Evolutionary conservation across 2,329 filamentous ascomycete species (phyloP).

Genomic region (Aspergillus pseudotamarii): DNA sequence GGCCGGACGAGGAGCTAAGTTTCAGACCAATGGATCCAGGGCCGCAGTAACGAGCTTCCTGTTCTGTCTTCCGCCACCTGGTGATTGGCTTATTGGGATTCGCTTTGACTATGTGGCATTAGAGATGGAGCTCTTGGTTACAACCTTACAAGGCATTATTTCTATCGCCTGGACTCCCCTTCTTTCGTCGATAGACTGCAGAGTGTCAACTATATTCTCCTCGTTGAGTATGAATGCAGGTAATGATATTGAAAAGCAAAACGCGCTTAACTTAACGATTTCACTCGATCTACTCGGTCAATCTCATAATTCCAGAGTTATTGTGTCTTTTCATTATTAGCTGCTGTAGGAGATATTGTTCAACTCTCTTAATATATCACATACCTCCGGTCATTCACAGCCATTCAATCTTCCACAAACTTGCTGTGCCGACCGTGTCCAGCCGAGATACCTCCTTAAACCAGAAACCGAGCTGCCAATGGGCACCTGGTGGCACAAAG

Average conservation of each 20-base stretch:
- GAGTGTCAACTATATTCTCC: not conserved
- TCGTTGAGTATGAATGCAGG: not conserved
- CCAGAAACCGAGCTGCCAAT: fast-evolving
- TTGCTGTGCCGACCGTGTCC: not conserved
- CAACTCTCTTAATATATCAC: not conserved
- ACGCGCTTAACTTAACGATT: not conserved
- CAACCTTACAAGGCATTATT: not conserved
- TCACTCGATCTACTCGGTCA: fast-evolving
- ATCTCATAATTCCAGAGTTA: not conserved
- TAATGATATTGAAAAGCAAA: not conserved
- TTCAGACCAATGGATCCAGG: too few species aligned
- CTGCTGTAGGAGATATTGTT: not conserved
- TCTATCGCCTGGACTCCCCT: not conserved
- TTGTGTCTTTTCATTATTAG: not conserved
- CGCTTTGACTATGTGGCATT: too few species aligned
- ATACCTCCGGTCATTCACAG: fast-evolving
- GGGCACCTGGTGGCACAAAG: too few species aligned
- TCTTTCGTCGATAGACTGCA: not conserved
- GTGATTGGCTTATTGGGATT: too few species aligned
- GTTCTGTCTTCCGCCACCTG: too few species aligned
- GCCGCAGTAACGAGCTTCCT: too few species aligned
- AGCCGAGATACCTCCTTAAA: not conserved
- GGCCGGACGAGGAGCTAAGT: too few species aligned
- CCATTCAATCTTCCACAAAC: not conserved
- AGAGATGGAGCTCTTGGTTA: too few species aligned